phyloP scores from a whole-genome alignment of 768 basidiomycete genomes.

The Hysterangium stoloniferum region DNA sequence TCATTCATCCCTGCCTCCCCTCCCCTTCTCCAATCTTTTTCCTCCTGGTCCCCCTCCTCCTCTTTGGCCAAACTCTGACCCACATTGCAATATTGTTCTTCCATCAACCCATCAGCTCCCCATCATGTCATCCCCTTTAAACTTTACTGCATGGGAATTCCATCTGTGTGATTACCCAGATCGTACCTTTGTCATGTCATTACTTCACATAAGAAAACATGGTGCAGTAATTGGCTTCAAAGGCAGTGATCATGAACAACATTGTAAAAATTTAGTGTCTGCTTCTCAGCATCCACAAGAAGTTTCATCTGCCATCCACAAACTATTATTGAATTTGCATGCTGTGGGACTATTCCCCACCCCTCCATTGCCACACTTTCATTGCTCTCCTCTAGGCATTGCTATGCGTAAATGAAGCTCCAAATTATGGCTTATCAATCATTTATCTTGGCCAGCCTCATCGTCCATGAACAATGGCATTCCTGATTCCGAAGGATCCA shows the following conservation, averaged over 20 bases:
- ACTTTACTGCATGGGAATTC: background rate
- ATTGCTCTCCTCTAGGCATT: conserved; percentile 16
- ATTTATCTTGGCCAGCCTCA: conserved; percentile 18
- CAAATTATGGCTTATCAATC: conserved; percentile 16
- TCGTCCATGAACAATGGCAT: conserved; percentile 20
- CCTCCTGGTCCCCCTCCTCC: conserved; percentile 1
- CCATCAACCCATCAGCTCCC: background rate
- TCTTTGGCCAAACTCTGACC: conserved; percentile 10
- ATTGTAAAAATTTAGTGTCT: conserved; percentile 17
- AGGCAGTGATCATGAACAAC: conserved; percentile 7
- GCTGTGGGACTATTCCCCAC: conserved; percentile 15
- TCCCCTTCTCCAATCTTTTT: background rate
- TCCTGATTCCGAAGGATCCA: conserved; percentile 20
- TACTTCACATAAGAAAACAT: conserved; percentile 11
- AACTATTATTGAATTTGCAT: conserved; percentile 10
- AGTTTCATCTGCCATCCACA: conserved; percentile 13
- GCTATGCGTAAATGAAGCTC: conserved; percentile 12
- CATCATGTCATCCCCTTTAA: background rate
- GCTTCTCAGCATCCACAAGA: conserved; percentile 12
- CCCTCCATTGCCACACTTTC: conserved; percentile 17
- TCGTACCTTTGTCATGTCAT: conserved; percentile 3
- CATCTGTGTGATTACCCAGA: conserved; percentile 11
- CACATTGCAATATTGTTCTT: conserved; percentile 1
- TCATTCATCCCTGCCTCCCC: background rate
- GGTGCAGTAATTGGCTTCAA: conserved; percentile 7